Conservation (phyloP, 805 yeast genomes). For the Sugiyamaella qingdaonensis region DNA sequence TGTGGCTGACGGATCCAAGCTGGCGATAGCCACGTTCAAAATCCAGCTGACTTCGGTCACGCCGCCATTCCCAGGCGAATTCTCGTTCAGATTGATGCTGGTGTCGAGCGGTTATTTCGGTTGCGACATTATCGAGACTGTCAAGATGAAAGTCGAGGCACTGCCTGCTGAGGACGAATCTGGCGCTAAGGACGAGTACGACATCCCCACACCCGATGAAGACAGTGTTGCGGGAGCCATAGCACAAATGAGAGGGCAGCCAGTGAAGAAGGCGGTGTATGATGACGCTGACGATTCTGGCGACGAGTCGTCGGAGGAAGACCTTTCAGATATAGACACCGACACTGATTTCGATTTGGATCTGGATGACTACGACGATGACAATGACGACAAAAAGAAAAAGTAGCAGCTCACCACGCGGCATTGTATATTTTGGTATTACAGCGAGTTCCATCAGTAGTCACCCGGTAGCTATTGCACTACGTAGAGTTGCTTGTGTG, state of each 20-base stretch:
- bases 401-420: not conserved
- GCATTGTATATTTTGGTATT: not conserved
- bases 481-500: too few species aligned
- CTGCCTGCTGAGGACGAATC: constrained; percentile 41
- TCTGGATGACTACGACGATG: constrained; percentile 18
- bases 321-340: constrained; percentile 52
- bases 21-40: constrained; percentile 65
- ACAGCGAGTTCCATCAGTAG: not conserved
- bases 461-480: too few species aligned
- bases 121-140: constrained; percentile 66
- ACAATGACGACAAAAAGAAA: constrained; percentile 7
- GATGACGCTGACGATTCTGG: constrained; percentile 40
- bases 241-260: constrained; percentile 58
- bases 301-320: constrained; percentile 43
- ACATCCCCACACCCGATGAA: constrained; percentile 68
- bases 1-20: constrained; percentile 36
- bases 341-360: constrained; percentile 61
- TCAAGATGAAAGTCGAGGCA: constrained; percentile 64
- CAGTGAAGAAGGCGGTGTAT: constrained; percentile 41
- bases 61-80: constrained; percentile 65
- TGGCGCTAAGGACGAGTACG: constrained; percentile 42
- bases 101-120: constrained; percentile 79
- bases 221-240: constrained; percentile 72
- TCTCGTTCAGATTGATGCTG: constrained; percentile 64
- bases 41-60: constrained; percentile 70